A percentile compares a stretch with the other conserved stretches of the same genome.
phyloP scores from a whole-genome alignment of 208 protist genomes.

The Leishmania martiniquensis region DNA sequence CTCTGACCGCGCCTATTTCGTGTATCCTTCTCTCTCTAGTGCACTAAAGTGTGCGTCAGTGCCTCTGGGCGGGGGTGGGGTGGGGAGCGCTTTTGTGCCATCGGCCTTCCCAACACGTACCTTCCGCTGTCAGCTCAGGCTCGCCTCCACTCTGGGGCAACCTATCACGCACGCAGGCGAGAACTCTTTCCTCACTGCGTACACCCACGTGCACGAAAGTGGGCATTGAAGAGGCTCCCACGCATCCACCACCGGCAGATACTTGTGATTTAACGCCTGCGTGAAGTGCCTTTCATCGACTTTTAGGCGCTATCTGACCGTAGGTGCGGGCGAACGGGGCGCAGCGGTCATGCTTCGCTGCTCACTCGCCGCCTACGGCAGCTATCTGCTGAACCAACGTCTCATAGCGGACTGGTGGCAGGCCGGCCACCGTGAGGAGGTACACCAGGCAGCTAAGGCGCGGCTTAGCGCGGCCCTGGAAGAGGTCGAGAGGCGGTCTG shows the following conservation, averaged over 20 bases:
- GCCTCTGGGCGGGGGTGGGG: neutral
- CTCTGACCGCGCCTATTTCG: neutral
- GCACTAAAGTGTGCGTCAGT: neutral
- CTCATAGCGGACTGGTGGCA: constrained; percentile 87
- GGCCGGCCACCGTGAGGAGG: constrained; percentile 70
- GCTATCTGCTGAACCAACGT: constrained; percentile 65
- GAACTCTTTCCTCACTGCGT: neutral
- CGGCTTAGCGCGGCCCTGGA: constrained; percentile 43
- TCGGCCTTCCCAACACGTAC: neutral
- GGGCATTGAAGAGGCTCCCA: neutral
- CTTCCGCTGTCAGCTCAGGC: neutral
- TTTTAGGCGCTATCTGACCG: neutral
- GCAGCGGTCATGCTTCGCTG: constrained; percentile 31
- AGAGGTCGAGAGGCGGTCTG: neutral
- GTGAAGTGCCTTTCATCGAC: neutral
- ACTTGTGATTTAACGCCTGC: neutral
- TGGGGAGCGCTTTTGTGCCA: too few relatives aligned
- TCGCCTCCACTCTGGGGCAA: neutral
- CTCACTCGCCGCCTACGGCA: constrained; percentile 29
- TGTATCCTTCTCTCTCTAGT: neutral
- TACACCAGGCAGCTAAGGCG: constrained; percentile 49
- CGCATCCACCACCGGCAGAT: neutral
- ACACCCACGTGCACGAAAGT: neutral
- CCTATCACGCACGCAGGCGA: neutral
- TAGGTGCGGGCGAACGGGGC: too few relatives aligned